phyloP scores from a whole-genome alignment of 306 rosid species.

The cucumber (Cucumis sativus) region DNA sequence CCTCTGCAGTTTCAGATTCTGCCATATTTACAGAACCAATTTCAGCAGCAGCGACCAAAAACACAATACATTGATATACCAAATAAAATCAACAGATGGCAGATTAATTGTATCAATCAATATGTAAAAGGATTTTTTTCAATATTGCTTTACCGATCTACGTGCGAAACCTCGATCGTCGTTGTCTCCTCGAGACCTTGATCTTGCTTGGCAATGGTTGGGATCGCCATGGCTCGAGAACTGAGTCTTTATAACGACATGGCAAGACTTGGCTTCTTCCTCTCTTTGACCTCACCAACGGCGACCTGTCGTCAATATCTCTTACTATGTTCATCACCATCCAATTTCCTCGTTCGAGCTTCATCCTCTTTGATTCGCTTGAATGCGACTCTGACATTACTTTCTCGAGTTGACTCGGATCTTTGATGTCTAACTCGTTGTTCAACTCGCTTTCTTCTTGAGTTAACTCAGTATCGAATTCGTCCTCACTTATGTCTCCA shows the following conservation, averaged over 20 bases:
- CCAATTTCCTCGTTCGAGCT: constrained; percentile 6
- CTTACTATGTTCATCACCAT: constrained; percentile 18
- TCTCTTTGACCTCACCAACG: constrained; percentile 37
- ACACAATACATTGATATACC: not conserved
- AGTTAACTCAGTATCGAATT: constrained; percentile 15
- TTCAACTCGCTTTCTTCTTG: not conserved
- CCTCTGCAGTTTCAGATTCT: not conserved
- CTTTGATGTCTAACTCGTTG: constrained; percentile 3
- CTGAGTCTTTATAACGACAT: constrained; percentile 33
- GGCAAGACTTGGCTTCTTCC: constrained; percentile 36
- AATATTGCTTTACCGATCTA: not conserved
- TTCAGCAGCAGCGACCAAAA: not conserved
- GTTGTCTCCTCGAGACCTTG: constrained; percentile 2
- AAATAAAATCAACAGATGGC: not conserved
- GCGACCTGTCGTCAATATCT: constrained; percentile 20
- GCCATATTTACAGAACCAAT: not conserved
- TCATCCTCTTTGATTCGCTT: constrained; percentile 3
- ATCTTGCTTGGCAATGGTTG: constrained; percentile 13
- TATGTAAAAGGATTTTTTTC: not conserved
- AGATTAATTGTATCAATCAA: not conserved
- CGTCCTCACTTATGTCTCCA: constrained; percentile 12
- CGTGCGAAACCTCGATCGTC: constrained; percentile 7
- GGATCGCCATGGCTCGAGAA: constrained; percentile 29
- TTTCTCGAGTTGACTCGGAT: not conserved
- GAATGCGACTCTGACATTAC: not conserved